phyloP scores from a whole-genome alignment of 1,284 basidiomycete genomes.

The Ganoderma leucocontextum region DNA sequence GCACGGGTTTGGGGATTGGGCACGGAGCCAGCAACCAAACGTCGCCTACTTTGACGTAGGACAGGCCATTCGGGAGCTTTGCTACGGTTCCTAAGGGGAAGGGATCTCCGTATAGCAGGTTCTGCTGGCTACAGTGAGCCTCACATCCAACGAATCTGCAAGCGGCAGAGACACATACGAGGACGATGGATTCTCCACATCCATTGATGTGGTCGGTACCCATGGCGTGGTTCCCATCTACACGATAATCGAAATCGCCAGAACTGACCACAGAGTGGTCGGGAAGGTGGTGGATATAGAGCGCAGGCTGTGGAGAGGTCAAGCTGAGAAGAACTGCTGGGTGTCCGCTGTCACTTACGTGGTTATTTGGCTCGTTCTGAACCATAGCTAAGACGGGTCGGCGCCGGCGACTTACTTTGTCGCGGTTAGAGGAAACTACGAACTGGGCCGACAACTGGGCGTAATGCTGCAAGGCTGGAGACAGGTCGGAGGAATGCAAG shows the following conservation, averaged over 20 bases:
- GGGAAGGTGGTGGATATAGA: background rate
- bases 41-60: background rate
- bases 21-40: background rate
- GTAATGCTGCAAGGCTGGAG: no score
- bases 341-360: no score
- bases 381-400: no score
- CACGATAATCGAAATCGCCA: background rate
- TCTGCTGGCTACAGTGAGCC: background rate
- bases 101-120: background rate
- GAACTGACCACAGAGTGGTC: background rate
- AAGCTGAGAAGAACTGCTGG: no score
- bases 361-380: no score
- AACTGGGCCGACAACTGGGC: no score
- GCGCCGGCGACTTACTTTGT: no score
- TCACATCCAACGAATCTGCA: background rate
- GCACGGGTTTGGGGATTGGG: background rate
- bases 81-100: background rate
- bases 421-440: no score
- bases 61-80: background rate
- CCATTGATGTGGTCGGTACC: background rate
- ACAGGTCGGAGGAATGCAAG: no score
- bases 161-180: background rate
- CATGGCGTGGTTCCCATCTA: background rate
- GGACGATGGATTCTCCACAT: background rate
- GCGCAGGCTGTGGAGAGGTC: background rate